Evolutionary conservation across 257 asterid genomes (phyloP).

Genomic region (Pogostemon cablin): DNA sequence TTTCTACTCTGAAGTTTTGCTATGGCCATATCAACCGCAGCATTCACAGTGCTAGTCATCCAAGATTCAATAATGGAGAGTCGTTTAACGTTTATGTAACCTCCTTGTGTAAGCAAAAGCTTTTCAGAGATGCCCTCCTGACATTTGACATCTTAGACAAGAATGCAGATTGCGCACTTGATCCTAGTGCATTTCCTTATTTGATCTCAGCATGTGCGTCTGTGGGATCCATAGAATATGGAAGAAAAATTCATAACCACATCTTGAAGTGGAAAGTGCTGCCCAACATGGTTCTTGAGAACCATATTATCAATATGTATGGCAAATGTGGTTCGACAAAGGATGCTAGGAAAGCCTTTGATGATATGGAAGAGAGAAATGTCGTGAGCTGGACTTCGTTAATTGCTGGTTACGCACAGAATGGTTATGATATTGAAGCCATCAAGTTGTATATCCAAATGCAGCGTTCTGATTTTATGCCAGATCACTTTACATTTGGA

Average conservation of each 20-base stretch:
- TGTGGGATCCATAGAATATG: conserved; percentile 53
- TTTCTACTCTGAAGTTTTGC: conserved; percentile 29
- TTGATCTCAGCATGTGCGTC: conserved; percentile 62
- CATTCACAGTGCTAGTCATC: conserved; percentile 23
- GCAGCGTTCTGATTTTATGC: conserved; percentile 52
- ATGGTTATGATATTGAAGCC: conserved; percentile 57
- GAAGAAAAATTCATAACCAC: conserved; percentile 54
- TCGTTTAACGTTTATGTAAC: conserved; percentile 48
- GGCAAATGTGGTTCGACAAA: conserved; percentile 68
- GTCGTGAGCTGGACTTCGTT: conserved; percentile 74
- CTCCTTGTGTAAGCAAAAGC: conserved; percentile 62
- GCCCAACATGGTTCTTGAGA: conserved; percentile 64
- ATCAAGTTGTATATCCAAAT: conserved; percentile 51
- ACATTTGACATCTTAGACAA: conserved; percentile 50
- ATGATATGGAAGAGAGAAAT: conserved; percentile 63
- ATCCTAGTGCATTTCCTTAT: conserved; percentile 56
- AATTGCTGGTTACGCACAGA: conserved; percentile 68
- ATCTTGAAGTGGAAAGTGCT: conserved; percentile 44
- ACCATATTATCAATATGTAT: conserved; percentile 72
- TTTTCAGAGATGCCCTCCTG: conserved; percentile 51
- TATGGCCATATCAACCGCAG: conserved; percentile 27
- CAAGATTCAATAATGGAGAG: conserved; percentile 40
- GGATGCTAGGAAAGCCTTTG: conserved; percentile 69
- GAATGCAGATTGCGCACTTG: conserved; percentile 37
- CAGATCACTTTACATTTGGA: conserved; percentile 74